Conservation (phyloP, 1,284 basidiomycete genomes). For the Trichosporon sp. region DNA sequence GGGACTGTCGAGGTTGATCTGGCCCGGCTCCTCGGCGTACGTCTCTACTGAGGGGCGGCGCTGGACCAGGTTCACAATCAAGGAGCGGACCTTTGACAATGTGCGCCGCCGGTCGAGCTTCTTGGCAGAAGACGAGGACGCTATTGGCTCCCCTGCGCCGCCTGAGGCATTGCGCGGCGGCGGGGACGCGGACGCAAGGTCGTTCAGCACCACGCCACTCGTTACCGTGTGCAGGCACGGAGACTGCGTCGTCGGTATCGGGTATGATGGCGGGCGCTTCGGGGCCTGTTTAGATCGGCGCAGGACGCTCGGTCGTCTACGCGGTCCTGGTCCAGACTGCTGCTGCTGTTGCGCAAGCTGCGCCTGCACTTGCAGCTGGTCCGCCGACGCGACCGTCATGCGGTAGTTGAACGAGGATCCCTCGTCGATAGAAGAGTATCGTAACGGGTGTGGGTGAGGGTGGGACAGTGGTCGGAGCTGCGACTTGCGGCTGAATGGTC, state of each 20-base stretch:
- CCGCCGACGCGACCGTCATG: conserved; percentile 15
- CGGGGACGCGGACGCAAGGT: not conserved
- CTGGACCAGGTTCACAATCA: conserved; percentile 31
- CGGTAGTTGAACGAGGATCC: conserved; percentile 13
- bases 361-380: conserved; percentile 8
- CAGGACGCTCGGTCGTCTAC: conserved; percentile 3
- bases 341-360: conserved; percentile 9
- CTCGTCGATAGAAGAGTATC: not conserved
- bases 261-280: conserved; percentile 2
- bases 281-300: conserved; percentile 7
- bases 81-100: conserved; percentile 40
- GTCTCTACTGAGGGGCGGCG: conserved; percentile 17
- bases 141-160: not conserved
- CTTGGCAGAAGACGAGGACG: not conserved
- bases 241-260: not conserved
- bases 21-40: not conserved
- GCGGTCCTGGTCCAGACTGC: not conserved
- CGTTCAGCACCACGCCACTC: conserved; percentile 11
- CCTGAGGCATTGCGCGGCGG: not conserved
- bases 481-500: conserved; percentile 1
- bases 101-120: conserved; percentile 31
- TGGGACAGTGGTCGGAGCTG: conserved; percentile 11
- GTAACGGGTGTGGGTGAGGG: conserved; percentile 13
- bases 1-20: conserved; percentile 1
- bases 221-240: conserved; percentile 14